A percentile compares a stretch with the other conserved stretches of the same genome.
Conservation (phyloP, 805 yeast species). For the Sugiyamaella marilandica region DNA sequence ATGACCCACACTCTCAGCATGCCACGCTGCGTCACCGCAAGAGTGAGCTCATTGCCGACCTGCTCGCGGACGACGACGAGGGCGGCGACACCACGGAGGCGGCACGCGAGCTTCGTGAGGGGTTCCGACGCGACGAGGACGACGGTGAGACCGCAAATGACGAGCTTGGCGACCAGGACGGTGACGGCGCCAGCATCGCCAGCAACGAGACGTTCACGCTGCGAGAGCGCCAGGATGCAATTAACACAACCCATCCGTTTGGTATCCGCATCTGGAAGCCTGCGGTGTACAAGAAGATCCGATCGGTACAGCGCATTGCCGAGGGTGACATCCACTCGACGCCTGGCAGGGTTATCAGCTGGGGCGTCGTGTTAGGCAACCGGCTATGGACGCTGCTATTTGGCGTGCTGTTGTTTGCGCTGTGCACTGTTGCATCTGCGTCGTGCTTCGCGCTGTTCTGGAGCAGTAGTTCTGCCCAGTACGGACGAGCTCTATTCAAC, state of each 20-base stretch:
- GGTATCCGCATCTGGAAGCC: conserved; percentile 99
- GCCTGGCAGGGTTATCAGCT: conserved; percentile 46
- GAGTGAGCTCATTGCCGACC: conserved; percentile 16
- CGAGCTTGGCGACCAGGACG: conserved; percentile 17
- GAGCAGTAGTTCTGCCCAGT: conserved; percentile 49
- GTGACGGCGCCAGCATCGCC: conserved; percentile 33
- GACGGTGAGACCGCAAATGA: conserved; percentile 5
- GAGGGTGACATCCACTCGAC: conserved; percentile 90
- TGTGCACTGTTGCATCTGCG: conserved; percentile 50
- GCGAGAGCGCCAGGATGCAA: conserved; percentile 91
- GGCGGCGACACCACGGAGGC: conserved; percentile 9
- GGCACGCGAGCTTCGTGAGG: conserved; percentile 1
- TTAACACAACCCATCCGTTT: conserved; percentile 93
- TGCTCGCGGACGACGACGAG: conserved; percentile 9
- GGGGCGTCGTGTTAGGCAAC: conserved; percentile 65
- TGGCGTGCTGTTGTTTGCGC: conserved; percentile 56
- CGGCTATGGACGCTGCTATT: conserved; percentile 66
- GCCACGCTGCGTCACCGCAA: conserved; percentile 13
- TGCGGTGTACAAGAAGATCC: conserved; percentile 84
- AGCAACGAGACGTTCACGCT: conserved; percentile 79
- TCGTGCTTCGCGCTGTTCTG: conserved; percentile 41
- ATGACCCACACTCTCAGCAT: background rate
- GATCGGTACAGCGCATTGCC: conserved; percentile 88
- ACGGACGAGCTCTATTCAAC: conserved; percentile 54
- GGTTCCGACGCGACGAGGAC: conserved; percentile 7